Evolutionary conservation across 192 early-diverging fungal genomes (phyloP), one percentile per base, ranked within the genome.

Genomic region (Haplosporangium gracile): DNA sequence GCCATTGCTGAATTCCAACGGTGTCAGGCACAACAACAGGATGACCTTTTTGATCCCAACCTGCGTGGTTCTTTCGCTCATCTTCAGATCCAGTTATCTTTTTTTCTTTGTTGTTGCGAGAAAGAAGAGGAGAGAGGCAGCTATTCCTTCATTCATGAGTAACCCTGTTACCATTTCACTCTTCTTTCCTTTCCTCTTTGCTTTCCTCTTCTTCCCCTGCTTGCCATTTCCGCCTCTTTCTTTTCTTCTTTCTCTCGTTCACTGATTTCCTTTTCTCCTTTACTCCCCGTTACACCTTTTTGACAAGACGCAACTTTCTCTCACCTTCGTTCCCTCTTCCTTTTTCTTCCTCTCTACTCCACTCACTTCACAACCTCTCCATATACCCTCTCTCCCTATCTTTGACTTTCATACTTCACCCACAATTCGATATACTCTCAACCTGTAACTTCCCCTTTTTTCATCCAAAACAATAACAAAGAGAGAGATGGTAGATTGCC

Each of bases 151-250:
- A 38, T 15, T 8, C 47, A 39, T 32, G 22, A 57, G 38, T 29
- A 39, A 24, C 38, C 75, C 34, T 65, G 75, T 24, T 26, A 26
- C 18, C 60, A 2, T 65, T 26, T 32, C 7, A 5, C 55, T 65
- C 60, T 11, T 65, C 29, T 65, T 32, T 10, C 20, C 32, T 18
- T 8, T 43, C 49, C 29, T 24, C 55, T 72, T 32, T 38, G 70
- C 32, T 51, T 73, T 70, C 18, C 51, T n/a, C 65, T 11, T 36
- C n/a, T 57, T 2, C 18, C 49, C 68, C 36, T n/a, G n/a, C n/a
- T 36, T 73, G 29, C 53, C 68, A 70, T 45, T 70, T 43, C 57
- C 38, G 24, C 71, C 45, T 36, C 68, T 76, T 40, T 36, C n/a
- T 57, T 9, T 32, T 68, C 68, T 29, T 71, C 51, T 55, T 10